Conservation (phyloP, 306 rosid genomes). For the Pueraria montana region DNA sequence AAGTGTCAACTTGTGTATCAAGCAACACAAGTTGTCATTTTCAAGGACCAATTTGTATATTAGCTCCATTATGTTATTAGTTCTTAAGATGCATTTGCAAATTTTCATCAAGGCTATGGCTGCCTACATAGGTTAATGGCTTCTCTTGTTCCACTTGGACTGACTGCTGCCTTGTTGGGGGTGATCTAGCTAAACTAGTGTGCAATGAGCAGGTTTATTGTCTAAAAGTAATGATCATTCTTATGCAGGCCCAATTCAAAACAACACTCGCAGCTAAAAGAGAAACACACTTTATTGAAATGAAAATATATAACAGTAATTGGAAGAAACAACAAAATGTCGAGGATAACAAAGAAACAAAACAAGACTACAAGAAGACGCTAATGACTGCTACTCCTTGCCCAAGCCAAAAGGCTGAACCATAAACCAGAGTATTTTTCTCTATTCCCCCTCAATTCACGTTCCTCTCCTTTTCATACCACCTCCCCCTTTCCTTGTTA, state of each 20-base stretch:
- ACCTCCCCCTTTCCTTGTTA: background rate
- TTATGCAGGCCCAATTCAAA: background rate
- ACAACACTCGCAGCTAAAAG: background rate
- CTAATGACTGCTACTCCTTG: background rate
- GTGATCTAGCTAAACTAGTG: conserved; percentile 23
- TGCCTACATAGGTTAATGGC: background rate
- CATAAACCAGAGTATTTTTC: background rate
- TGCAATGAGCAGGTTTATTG: background rate
- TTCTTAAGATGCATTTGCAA: conserved; percentile 20
- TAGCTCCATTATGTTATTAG: background rate
- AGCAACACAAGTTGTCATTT: background rate
- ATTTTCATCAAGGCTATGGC: background rate
- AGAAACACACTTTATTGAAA: background rate
- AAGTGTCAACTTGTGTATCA: background rate
- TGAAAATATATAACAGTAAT: background rate
- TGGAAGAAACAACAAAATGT: background rate
- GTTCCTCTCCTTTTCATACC: background rate
- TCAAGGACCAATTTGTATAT: background rate
- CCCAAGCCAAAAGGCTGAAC: background rate
- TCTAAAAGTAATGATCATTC: conserved; percentile 23
- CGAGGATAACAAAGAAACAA: background rate
- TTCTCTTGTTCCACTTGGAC: conserved; percentile 1
- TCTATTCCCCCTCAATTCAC: background rate
- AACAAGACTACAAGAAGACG: background rate
- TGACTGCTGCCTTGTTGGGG: conserved; percentile 17